These are phyloP conservation scores for Gossypium longicalyx DNA, from an alignment of 345 rosid species.

Conservation along the genomic window DNA sequence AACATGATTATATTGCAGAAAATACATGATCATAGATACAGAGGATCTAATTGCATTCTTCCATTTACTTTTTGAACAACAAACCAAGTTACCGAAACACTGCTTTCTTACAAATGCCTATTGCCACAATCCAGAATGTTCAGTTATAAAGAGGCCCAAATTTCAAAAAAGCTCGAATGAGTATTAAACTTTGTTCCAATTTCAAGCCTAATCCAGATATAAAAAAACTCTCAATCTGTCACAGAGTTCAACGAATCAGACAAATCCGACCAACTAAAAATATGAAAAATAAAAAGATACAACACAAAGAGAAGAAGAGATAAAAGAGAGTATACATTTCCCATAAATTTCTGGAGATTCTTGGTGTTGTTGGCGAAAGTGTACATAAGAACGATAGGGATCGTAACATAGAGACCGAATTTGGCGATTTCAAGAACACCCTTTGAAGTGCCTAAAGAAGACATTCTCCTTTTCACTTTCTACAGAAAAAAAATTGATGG, in stretches of 20 bases:
- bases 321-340: slow-evolving; percentile 46
- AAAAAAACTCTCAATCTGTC: not conserved
- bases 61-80: not conserved
- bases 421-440: slow-evolving; percentile 78
- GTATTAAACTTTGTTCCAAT: not conserved
- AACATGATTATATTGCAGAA: not conserved
- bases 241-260: not conserved
- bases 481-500: not conserved
- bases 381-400: slow-evolving; percentile 76
- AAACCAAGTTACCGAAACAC: not conserved
- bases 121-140: not conserved
- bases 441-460: slow-evolving; percentile 65
- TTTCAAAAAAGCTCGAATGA: not conserved
- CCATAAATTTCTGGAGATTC: slow-evolving; percentile 81
- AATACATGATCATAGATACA: not conserved
- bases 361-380: slow-evolving; percentile 73
- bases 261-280: not conserved
- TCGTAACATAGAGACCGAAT: slow-evolving; percentile 64
- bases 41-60: not conserved
- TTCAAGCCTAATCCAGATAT: slow-evolving; percentile 2
- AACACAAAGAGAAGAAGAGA: not conserved
- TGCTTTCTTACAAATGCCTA: not conserved
- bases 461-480: slow-evolving; percentile 36
- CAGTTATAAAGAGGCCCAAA: not conserved
- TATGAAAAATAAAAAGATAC: not conserved